Percentiles rank a stretch among this genome's conserved stretches.
These are phyloP conservation scores for Fennellomyces sp. DNA, from an alignment of 371 early-diverging fungal species.

Conservation along the genomic window DNA sequence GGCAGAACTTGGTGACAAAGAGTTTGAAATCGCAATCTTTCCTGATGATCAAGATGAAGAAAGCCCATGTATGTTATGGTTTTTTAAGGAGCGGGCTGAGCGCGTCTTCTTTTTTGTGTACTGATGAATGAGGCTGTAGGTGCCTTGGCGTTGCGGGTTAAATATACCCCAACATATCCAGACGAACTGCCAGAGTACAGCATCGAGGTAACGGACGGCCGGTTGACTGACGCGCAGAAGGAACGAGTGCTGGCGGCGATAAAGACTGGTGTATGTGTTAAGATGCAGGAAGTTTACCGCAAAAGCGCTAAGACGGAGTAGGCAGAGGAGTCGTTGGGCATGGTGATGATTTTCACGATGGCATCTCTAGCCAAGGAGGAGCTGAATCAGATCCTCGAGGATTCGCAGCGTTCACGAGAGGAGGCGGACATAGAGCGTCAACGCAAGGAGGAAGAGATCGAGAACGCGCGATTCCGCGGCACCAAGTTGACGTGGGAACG, in stretches of 20 bases:
- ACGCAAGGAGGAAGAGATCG: slow-evolving; percentile 78
- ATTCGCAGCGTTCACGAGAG: slow-evolving; percentile 55
- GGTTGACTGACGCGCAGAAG: slow-evolving; percentile 46
- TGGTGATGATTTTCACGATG: slow-evolving; percentile 93
- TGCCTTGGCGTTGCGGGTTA: slow-evolving; percentile 64
- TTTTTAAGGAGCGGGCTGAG: not conserved
- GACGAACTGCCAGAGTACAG: slow-evolving; percentile 78
- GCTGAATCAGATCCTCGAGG: slow-evolving; percentile 63
- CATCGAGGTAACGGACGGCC: slow-evolving; percentile 59
- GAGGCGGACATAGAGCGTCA: slow-evolving; percentile 60
- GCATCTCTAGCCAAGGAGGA: slow-evolving; percentile 78
- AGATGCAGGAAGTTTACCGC: no score
- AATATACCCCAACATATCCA: slow-evolving; percentile 87
- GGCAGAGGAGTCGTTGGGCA: slow-evolving; percentile 84
- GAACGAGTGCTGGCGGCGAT: slow-evolving; percentile 50
- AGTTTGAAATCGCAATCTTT: slow-evolving; percentile 51
- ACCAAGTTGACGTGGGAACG: slow-evolving; percentile 81
- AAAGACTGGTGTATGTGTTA: slow-evolving; percentile 48
- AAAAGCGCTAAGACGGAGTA: no score
- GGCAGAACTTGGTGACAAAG: slow-evolving; percentile 36
- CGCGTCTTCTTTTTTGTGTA: not conserved
- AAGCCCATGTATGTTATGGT: slow-evolving; percentile 43
- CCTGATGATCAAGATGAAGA: slow-evolving; percentile 65
- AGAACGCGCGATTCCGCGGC: slow-evolving; percentile 79
- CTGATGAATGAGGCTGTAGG: slow-evolving; percentile 28